Evolutionary conservation across 805 yeast genomes (phyloP).

Genomic region (Yarrowia divulgata): DNA sequence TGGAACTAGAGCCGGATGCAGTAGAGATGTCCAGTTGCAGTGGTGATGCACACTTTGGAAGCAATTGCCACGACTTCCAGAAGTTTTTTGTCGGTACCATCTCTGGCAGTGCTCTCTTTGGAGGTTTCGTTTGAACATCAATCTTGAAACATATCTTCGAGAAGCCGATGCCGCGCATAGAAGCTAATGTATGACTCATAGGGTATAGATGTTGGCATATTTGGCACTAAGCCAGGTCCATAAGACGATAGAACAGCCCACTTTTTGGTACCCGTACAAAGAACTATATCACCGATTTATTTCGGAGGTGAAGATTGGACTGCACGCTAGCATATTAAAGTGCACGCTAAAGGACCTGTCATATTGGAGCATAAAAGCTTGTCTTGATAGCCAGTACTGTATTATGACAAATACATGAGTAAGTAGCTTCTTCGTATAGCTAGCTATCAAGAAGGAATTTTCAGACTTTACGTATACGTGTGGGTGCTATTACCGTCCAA

Average conservation of each 20-base stretch:
- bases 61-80: neutral
- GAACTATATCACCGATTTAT: neutral
- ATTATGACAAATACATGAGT: neutral
- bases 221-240: neutral
- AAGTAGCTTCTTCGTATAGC: neutral
- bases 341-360: neutral
- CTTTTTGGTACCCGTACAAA: neutral
- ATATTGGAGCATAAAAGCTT: constrained; percentile 3
- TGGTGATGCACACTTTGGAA: neutral
- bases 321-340: neutral
- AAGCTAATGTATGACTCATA: too few relatives aligned
- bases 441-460: too few relatives aligned
- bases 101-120: neutral
- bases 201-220: neutral
- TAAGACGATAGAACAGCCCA: neutral
- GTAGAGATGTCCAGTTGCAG: constrained; percentile 5
- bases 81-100: neutral
- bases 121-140: too few relatives aligned
- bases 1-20: neutral
- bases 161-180: neutral
- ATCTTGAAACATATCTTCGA: neutral
- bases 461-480: neutral
- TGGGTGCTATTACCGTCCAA: too few relatives aligned
- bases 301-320: neutral
- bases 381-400: neutral